Evolutionary conservation across 805 yeast species (phyloP).

Genomic region (Candida ficus): DNA sequence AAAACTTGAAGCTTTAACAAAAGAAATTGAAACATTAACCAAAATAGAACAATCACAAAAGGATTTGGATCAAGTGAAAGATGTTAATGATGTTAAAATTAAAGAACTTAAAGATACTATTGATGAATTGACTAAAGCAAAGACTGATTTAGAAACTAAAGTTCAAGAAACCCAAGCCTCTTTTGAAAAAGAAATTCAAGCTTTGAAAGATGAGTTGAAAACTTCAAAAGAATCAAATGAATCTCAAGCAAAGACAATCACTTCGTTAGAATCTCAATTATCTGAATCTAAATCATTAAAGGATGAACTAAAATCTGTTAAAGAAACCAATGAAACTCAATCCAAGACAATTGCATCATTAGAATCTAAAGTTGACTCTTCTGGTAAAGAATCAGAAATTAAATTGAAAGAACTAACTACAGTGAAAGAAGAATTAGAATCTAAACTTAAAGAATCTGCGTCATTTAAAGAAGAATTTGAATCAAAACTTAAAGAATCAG

Average conservation of each 20-base stretch:
- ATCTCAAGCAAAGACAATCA: too few species aligned
- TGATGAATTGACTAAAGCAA: not conserved
- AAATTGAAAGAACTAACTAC: not conserved
- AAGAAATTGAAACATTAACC: slow-evolving; percentile 9
- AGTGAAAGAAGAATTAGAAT: too few species aligned
- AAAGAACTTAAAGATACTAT: not conserved
- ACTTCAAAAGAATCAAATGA: not conserved
- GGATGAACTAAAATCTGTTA: too few species aligned
- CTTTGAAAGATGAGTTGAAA: not conserved
- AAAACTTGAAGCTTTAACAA: not conserved
- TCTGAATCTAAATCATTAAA: too few species aligned
- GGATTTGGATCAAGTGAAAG: not conserved
- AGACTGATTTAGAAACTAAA: not conserved
- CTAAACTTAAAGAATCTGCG: not conserved
- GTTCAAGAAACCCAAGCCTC: not conserved
- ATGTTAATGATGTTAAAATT: not conserved
- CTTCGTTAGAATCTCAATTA: too few species aligned
- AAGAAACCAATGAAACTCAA: too few species aligned
- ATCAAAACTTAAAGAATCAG: not conserved
- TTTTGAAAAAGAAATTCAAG: too few species aligned
- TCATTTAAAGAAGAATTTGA: not conserved
- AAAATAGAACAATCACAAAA: not conserved
- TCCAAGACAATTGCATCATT: too few species aligned
- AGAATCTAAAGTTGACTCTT: too few species aligned
- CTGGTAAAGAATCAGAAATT: not conserved